Base-by-base conservation (phyloP, 2,329 filamentous ascomycete species). In the Trichoderma sp. region DNA sequence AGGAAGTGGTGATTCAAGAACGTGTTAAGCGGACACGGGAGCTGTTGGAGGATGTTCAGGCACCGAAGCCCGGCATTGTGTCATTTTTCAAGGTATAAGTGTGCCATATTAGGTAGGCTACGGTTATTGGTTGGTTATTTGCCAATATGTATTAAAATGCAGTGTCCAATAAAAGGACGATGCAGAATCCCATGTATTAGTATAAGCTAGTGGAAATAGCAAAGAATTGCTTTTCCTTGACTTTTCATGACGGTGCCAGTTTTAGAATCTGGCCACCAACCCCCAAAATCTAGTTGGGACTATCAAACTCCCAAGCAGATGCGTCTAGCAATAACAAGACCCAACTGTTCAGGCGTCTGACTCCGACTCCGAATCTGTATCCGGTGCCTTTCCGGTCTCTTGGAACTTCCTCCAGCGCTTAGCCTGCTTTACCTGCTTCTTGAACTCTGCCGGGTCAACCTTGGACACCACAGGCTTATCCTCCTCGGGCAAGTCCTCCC, bases 1-100 rank as follows among this genome's bases (percentile, higher is more conserved):
- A 89, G 74, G 79, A 84, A 70, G 80, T 81, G 45, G 85, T 87
- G 2, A 83, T 88, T 22, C 76, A 78, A 71, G 86, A 88, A 71
- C 77, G 86, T 60, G 79, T 79, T 65, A 79, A 81, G 68, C 78
- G 86, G 71, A 85, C 84, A 2, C 79, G 78, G 72, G 84, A 87
- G 69, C 69, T 88, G 25, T 70, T 88, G 58, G 84, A 87, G 52
- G 82, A 85, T 39, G 69, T 84, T 2, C 75, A 78, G 69, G 77
- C 79, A 34, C 80, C 80, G 0, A 70, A 70, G 17, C 68, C 74
- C 5, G 77, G 77, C 3, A 60, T 83, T 32, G 67, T 72, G 52
- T 76, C 78, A 1, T 70, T 81, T 29, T 82, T 85, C 72, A 77
- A 76, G 72, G 82, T 78, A 8, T 84, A 75, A 77, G 67, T 53